phyloP scores from a whole-genome alignment of 1,284 basidiomycete species.

The Boletellus dicymbophilus region DNA sequence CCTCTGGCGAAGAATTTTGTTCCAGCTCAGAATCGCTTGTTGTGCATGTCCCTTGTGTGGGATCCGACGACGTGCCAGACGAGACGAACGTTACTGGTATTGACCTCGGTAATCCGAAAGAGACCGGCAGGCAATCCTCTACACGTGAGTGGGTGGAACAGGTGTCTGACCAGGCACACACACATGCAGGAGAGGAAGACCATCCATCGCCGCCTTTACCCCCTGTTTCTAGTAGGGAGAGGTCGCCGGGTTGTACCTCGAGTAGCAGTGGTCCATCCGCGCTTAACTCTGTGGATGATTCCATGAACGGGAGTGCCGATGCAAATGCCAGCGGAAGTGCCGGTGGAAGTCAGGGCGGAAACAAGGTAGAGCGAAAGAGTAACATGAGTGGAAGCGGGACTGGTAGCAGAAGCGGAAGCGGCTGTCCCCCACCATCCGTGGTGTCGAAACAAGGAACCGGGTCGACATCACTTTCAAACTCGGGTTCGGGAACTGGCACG shows the following conservation, averaged over 20 bases:
- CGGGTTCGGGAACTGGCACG: slow-evolving; percentile 27
- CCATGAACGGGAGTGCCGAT: slow-evolving; percentile 12
- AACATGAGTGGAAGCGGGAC: slow-evolving; percentile 15
- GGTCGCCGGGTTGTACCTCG: slow-evolving; percentile 26
- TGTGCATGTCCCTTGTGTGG: slow-evolving; percentile 33
- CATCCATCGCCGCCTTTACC: slow-evolving; percentile 2
- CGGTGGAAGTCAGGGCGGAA: slow-evolving; percentile 5
- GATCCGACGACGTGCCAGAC: slow-evolving; percentile 4
- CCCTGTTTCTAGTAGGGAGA: slow-evolving; percentile 13
- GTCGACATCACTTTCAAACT: slow-evolving; percentile 26
- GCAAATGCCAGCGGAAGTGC: slow-evolving; percentile 12
- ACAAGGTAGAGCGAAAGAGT: slow-evolving; percentile 7
- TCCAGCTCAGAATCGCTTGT: slow-evolving; percentile 27
- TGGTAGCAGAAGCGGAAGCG: slow-evolving; percentile 8
- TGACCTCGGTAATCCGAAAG: slow-evolving; percentile 42
- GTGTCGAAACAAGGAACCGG: slow-evolving; percentile 20
- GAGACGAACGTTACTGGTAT: slow-evolving; percentile 19
- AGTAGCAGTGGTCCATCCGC: slow-evolving; percentile 26
- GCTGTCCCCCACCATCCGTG: slow-evolving; percentile 10
- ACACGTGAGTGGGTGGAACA: slow-evolving; percentile 34
- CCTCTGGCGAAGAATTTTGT: slow-evolving; percentile 7
- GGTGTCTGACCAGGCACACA: slow-evolving; percentile 27
- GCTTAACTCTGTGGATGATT: slow-evolving; percentile 30
- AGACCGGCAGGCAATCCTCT: slow-evolving; percentile 32
- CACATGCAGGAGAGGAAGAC: slow-evolving; percentile 2